These are phyloP conservation scores for Sporisorium iseilematis-ciliati DNA, from an alignment of 1,284 basidiomycete genomes.

Conservation along the genomic window DNA sequence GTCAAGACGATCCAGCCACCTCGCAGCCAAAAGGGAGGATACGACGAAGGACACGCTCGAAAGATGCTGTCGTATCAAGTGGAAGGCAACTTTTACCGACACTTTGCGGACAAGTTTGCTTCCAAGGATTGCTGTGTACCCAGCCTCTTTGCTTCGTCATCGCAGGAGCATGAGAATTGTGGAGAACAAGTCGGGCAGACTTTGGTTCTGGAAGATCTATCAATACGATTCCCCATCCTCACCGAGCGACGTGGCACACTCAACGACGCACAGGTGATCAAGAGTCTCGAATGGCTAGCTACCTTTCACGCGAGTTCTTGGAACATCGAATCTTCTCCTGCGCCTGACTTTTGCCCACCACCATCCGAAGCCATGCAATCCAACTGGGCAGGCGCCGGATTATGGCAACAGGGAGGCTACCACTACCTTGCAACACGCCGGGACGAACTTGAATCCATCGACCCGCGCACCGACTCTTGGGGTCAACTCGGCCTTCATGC, in stretches of 20 bases:
- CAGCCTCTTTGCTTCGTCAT: constrained; percentile 10
- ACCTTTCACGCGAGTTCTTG: constrained; percentile 36
- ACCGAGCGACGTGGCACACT: constrained; percentile 35
- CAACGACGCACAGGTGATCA: constrained; percentile 18
- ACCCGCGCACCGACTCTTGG: constrained; percentile 18
- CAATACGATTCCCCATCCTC: constrained; percentile 16
- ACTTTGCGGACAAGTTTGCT: not conserved
- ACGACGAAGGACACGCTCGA: constrained; percentile 47
- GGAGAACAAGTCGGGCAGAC: constrained; percentile 6
- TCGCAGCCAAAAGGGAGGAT: not conserved
- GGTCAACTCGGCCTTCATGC: constrained; percentile 34
- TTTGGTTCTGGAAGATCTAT: constrained; percentile 29
- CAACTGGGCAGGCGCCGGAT: constrained; percentile 24
- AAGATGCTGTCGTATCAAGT: constrained; percentile 52
- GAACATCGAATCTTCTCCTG: constrained; percentile 12
- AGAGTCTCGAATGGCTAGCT: constrained; percentile 41
- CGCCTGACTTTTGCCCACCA: constrained; percentile 16
- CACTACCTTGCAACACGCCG: constrained; percentile 43
- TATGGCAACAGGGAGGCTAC: constrained; percentile 54
- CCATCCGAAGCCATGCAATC: constrained; percentile 5
- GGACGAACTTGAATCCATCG: constrained; percentile 28
- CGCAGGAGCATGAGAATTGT: not conserved
- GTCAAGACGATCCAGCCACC: constrained; percentile 44
- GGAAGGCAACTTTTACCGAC: constrained; percentile 52
- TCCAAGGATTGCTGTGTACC: constrained; percentile 13